Evolutionary conservation across 352 stramenopile genomes (phyloP).

Genomic region (Pythium brachiatum): DNA sequence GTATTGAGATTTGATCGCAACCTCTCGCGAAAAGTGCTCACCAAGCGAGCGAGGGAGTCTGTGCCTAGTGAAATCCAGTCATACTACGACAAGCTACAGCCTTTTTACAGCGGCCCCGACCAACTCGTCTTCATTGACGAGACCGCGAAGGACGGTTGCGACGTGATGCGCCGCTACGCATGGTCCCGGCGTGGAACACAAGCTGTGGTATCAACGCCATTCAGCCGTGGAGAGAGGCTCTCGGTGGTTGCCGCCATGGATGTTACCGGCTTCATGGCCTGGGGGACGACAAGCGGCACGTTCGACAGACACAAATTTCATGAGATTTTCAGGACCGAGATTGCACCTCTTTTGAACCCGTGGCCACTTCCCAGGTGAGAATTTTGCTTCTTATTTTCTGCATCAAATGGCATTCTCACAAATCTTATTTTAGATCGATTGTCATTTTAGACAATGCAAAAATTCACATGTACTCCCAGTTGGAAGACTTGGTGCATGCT

Average conservation of each 20-base stretch:
- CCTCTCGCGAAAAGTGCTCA: conserved; percentile 1
- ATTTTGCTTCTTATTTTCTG: neutral
- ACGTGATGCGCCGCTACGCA: conserved; percentile 14
- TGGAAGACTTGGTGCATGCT: conserved; percentile 92
- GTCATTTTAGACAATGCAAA: conserved; percentile 58
- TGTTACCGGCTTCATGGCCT: conserved; percentile 14
- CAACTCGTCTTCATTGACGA: conserved; percentile 25
- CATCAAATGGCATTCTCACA: neutral
- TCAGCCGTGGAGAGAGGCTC: conserved; percentile 12
- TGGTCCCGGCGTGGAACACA: conserved; percentile 14
- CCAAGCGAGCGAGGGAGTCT: neutral
- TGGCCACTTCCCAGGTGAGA: conserved; percentile 47
- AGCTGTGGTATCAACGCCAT: conserved; percentile 6
- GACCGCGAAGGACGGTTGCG: conserved; percentile 21
- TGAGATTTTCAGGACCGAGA: conserved; percentile 56
- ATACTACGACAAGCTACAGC: conserved; percentile 6
- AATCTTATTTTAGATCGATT: conserved; percentile 39
- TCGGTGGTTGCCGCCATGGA: conserved; percentile 24
- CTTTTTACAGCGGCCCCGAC: conserved; percentile 25
- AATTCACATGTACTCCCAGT: conserved; percentile 91
- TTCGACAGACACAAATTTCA: conserved; percentile 86
- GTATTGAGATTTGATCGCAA: conserved; percentile 23
- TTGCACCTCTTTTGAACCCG: conserved; percentile 87
- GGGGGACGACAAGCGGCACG: conserved; percentile 9
- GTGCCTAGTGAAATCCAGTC: neutral